These are phyloP conservation scores for Pseudocercospora fuligena DNA, from an alignment of 2,329 filamentous ascomycete genomes.

Conservation along the genomic window DNA sequence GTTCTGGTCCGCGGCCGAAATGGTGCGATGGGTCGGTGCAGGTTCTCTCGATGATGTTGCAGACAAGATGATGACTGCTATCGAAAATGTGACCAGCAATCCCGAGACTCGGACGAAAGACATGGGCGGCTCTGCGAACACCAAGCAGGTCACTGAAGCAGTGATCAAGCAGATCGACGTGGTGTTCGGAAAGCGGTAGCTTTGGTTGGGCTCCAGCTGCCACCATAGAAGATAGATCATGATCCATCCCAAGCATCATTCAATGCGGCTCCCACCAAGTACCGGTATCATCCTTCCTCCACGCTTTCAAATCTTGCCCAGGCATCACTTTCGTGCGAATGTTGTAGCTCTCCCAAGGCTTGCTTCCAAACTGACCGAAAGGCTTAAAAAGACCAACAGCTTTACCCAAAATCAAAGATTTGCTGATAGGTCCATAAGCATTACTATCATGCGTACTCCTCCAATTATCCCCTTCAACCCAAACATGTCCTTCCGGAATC, in stretches of 20 bases:
- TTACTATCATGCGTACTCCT: constrained; percentile 81
- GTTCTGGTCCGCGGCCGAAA: constrained; percentile 72
- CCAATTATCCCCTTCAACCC: constrained; percentile 90
- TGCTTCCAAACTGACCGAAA: constrained; percentile 60
- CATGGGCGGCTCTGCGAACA: constrained; percentile 62
- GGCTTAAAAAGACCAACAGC: constrained; percentile 76
- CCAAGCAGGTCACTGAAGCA: constrained; percentile 63
- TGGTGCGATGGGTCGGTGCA: constrained; percentile 67
- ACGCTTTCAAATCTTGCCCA: constrained; percentile 33
- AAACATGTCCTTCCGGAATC: constrained; percentile 84
- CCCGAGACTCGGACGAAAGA: constrained; percentile 61
- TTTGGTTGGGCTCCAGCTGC: background rate
- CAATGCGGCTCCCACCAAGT: constrained; percentile 22
- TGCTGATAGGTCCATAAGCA: constrained; percentile 74
- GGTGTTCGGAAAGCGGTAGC: constrained; percentile 40
- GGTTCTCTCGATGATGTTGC: constrained; percentile 58
- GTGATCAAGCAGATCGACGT: constrained; percentile 58
- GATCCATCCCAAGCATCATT: background rate
- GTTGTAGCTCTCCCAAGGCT: constrained; percentile 58
- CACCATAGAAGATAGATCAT: background rate
- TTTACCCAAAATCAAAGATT: constrained; percentile 73
- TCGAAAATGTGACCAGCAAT: constrained; percentile 64
- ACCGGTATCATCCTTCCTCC: background rate
- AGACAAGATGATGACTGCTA: constrained; percentile 60
- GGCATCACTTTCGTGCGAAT: constrained; percentile 48